Percentiles rank a stretch among this genome's conserved stretches.
Evolutionary conservation across 371 early-diverging fungal species (phyloP).

Genomic region (Synchytrium microbalum): DNA sequence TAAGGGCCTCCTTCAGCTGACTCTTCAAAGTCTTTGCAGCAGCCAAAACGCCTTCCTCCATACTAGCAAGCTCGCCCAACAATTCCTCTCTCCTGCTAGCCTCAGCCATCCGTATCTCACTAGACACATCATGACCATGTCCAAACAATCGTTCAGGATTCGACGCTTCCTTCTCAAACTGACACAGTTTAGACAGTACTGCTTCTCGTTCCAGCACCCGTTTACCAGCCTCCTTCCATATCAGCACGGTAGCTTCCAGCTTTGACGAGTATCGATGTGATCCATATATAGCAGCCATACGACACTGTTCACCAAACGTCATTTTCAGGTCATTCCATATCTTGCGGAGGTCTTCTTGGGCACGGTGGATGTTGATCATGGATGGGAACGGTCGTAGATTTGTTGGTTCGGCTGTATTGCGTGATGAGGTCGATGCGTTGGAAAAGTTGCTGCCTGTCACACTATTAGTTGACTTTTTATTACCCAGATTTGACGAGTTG

Average conservation of each 20-base stretch:
- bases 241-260: slow-evolving; percentile 34
- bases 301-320: slow-evolving; percentile 38
- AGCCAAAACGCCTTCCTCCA: slow-evolving; percentile 29
- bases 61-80: slow-evolving; percentile 24
- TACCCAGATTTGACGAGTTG: not conserved
- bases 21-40: slow-evolving; percentile 24
- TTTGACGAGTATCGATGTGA: slow-evolving; percentile 29
- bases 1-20: slow-evolving; percentile 38
- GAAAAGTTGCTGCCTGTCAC: not conserved
- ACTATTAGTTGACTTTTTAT: slow-evolving; percentile 5
- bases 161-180: slow-evolving; percentile 35
- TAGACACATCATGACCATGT: slow-evolving; percentile 32
- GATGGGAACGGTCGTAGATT: slow-evolving; percentile 12
- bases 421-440: not conserved
- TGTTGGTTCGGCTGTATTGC: not conserved
- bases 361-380: slow-evolving; percentile 21
- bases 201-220: slow-evolving; percentile 30
- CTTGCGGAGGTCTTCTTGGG: slow-evolving; percentile 31
- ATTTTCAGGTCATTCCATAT: slow-evolving; percentile 40
- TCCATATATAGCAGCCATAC: slow-evolving; percentile 48
- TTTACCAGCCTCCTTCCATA: slow-evolving; percentile 33
- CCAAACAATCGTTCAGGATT: slow-evolving; percentile 40
- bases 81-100: slow-evolving; percentile 31
- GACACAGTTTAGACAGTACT: slow-evolving; percentile 27
- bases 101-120: slow-evolving; percentile 33